Conservation (phyloP, 495 filamentous ascomycete species). For the Opeltia flavorubescens region DNA sequence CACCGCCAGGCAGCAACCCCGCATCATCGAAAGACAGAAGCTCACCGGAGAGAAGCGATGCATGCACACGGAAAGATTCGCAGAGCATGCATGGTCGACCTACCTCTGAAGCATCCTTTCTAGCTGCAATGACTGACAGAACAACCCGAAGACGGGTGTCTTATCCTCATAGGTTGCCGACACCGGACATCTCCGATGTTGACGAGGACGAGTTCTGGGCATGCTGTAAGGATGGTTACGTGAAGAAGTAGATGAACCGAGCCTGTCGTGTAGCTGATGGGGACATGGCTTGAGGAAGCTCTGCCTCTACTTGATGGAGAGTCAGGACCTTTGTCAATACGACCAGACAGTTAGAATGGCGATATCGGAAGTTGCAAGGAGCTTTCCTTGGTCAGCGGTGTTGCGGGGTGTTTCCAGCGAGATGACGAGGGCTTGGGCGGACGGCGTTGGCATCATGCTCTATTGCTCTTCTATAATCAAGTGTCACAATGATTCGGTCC, state of each 20-base stretch:
- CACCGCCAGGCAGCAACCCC: conserved; percentile 1
- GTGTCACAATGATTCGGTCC: too few species aligned
- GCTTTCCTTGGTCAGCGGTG: not conserved
- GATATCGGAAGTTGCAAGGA: not conserved
- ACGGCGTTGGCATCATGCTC: too few species aligned
- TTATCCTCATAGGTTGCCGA: conserved; percentile 9
- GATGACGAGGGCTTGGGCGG: too few species aligned
- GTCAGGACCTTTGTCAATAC: not conserved
- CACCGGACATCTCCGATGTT: conserved; percentile 15
- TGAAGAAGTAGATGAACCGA: not conserved
- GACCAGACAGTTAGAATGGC: not conserved
- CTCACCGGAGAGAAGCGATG: not conserved
- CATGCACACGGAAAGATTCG: not conserved
- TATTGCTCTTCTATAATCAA: too few species aligned
- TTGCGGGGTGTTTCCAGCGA: not conserved
- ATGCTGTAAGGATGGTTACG: conserved; percentile 6
- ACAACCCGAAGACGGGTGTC: conserved; percentile 4
- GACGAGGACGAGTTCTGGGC: conserved; percentile 15
- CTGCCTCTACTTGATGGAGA: not conserved
- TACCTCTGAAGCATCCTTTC: not conserved
- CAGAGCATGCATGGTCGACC: not conserved
- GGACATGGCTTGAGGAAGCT: not conserved
- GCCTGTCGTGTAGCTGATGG: not conserved
- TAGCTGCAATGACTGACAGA: not conserved
- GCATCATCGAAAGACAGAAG: not conserved